These are phyloP conservation scores for Aspergillus sp. DNA, from an alignment of 2,329 filamentous ascomycete species.

Conservation along the genomic window DNA sequence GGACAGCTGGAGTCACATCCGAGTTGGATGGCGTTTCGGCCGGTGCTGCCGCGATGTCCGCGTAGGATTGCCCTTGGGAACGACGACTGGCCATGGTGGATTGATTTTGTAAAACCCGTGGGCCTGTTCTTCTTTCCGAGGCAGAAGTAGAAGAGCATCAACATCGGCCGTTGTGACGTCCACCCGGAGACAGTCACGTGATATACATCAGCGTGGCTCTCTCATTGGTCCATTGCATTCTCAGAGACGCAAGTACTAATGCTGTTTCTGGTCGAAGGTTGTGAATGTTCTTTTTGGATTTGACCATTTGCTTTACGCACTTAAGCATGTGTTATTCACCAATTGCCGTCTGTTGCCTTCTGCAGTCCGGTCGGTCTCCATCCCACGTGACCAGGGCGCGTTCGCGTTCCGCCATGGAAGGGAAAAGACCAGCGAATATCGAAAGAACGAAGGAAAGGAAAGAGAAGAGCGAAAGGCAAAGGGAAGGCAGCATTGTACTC, in stretches of 20 bases:
- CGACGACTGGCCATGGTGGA: slow-evolving; percentile 26
- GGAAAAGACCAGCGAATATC: background rate
- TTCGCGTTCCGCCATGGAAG: background rate
- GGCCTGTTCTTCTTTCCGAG: background rate
- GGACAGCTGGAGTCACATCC: slow-evolving; percentile 73
- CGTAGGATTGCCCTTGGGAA: slow-evolving; percentile 20
- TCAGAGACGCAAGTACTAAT: background rate
- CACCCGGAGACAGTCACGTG: background rate
- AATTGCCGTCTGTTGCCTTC: background rate
- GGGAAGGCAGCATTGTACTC: no score
- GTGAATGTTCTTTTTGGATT: background rate
- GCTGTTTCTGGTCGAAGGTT: no score
- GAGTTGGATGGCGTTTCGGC: slow-evolving; percentile 49
- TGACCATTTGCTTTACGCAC: background rate
- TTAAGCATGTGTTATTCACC: background rate
- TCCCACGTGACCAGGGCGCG: background rate
- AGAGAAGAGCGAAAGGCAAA: background rate
- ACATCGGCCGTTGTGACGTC: background rate
- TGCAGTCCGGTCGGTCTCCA: background rate
- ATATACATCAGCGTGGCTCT: background rate
- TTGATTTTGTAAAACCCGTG: no score
- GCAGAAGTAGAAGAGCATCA: no score
- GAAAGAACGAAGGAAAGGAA: background rate
- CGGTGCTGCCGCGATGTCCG: slow-evolving; percentile 23
- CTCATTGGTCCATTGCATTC: background rate